phyloP scores from a whole-genome alignment of 352 stramenopile genomes.

The Phytophthora sp. region DNA sequence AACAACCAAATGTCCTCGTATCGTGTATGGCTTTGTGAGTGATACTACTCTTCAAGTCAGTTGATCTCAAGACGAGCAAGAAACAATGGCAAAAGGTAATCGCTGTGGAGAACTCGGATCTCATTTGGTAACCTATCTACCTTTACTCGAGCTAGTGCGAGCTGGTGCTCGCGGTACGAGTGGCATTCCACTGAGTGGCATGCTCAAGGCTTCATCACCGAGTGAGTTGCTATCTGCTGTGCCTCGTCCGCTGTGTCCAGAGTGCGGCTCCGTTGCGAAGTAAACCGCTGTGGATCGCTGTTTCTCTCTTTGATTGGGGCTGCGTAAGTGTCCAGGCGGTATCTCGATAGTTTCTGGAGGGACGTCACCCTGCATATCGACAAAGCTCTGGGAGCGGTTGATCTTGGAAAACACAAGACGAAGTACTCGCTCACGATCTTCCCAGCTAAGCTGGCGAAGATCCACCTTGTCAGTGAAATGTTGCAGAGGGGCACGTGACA shows the following conservation, averaged over 20 bases:
- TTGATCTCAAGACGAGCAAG: neutral
- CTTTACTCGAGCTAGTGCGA: constrained; percentile 18
- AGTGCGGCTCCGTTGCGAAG: constrained; percentile 57
- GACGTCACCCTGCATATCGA: constrained; percentile 31
- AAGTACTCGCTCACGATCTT: constrained; percentile 92
- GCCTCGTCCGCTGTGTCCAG: constrained; percentile 16
- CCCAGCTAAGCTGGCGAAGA: constrained; percentile 87
- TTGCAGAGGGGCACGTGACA: constrained; percentile 10
- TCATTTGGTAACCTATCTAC: constrained; percentile 20
- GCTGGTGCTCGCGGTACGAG: constrained; percentile 38
- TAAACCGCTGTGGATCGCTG: constrained; percentile 43
- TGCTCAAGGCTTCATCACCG: constrained; percentile 47
- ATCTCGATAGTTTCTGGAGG: constrained; percentile 19
- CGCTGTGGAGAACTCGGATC: neutral
- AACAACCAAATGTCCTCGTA: constrained; percentile 21
- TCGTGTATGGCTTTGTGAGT: neutral
- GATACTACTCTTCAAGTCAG: neutral
- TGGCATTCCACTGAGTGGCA: constrained; percentile 63
- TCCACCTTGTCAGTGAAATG: constrained; percentile 86
- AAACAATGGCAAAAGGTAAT: neutral
- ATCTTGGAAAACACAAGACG: constrained; percentile 95
- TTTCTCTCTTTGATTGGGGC: constrained; percentile 30
- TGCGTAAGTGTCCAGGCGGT: constrained; percentile 17
- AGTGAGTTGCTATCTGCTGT: constrained; percentile 7
- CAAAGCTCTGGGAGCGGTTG: constrained; percentile 80